These are phyloP conservation scores for Phalaenopsis aphrodite DNA, from an alignment of 106 monocot species.

Conservation along the genomic window DNA sequence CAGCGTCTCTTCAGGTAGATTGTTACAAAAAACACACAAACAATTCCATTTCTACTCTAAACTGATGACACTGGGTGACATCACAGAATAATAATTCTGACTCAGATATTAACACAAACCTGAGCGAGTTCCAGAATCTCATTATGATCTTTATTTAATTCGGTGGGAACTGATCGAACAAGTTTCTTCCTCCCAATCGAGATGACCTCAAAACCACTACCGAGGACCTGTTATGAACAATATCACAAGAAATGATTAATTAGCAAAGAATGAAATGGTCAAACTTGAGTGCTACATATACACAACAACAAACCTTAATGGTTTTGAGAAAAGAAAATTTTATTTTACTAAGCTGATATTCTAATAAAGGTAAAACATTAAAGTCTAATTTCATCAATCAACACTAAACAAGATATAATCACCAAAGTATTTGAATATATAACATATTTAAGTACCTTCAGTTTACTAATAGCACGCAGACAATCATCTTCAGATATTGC, in stretches of 20 bases:
- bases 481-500: conserved; percentile 94
- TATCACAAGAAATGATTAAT: background rate
- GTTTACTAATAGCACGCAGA: conserved; percentile 86
- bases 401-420: background rate
- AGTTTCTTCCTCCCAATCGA: conserved; percentile 84
- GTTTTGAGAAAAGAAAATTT: background rate
- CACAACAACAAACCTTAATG: background rate
- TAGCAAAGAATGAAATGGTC: background rate
- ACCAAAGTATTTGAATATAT: background rate
- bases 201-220: conserved; percentile 96
- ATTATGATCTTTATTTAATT: conserved; percentile 96
- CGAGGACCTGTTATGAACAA: conserved; percentile 43
- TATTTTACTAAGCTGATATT: background rate
- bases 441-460: conserved; percentile 50
- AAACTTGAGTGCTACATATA: background rate
- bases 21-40: background rate
- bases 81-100: background rate
- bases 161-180: conserved; percentile 90
- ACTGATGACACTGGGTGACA: background rate
- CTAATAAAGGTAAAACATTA: background rate
- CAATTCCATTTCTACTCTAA: background rate
- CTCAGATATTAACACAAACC: conserved; percentile 37
- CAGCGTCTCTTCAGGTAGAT: no score
- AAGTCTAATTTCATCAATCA: background rate
- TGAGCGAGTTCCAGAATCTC: conserved; percentile 94